These are phyloP conservation scores for Beauveria sp. DNA, from an alignment of 2,329 filamentous ascomycete species.

Conservation along the genomic window DNA sequence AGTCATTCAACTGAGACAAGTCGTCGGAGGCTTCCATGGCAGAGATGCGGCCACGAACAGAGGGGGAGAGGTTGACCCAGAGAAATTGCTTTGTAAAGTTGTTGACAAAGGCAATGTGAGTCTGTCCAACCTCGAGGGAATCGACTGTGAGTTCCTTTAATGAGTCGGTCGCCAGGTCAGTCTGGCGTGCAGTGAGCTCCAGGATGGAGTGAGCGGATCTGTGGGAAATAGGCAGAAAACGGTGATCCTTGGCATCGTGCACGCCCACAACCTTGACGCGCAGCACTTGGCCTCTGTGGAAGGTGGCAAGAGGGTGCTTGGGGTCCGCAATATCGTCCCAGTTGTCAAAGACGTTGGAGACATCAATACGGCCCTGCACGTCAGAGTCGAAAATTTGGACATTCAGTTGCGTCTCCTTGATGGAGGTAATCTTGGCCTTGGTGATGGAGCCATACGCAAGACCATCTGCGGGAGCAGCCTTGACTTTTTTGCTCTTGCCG, in stretches of 20 bases:
- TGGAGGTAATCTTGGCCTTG: slow-evolving; percentile 70
- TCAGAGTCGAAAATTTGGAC: slow-evolving; percentile 67
- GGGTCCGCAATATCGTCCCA: slow-evolving; percentile 82
- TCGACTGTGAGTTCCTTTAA: slow-evolving; percentile 57
- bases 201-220: slow-evolving; percentile 74
- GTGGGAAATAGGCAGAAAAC: slow-evolving; percentile 87
- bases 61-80: slow-evolving; percentile 88
- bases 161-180: slow-evolving; percentile 44
- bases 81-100: slow-evolving; percentile 72
- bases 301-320: slow-evolving; percentile 68
- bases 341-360: slow-evolving; percentile 80
- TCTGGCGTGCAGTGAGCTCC: slow-evolving; percentile 77
- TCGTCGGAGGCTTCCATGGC: slow-evolving; percentile 84
- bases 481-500: slow-evolving; percentile 29
- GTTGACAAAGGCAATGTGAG: slow-evolving; percentile 80
- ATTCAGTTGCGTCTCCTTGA: slow-evolving; percentile 90
- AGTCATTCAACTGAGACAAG: slow-evolving; percentile 66
- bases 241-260: slow-evolving; percentile 83
- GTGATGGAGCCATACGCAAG: slow-evolving; percentile 64
- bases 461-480: slow-evolving; percentile 51
- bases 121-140: slow-evolving; percentile 63
- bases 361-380: slow-evolving; percentile 84
- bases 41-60: slow-evolving; percentile 75
- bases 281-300: slow-evolving; percentile 63
- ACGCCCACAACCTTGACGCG: slow-evolving; percentile 74